These are phyloP conservation scores for Oryza coarctata DNA, from an alignment of 176 grass and related monocot genomes.

Conservation along the genomic window DNA sequence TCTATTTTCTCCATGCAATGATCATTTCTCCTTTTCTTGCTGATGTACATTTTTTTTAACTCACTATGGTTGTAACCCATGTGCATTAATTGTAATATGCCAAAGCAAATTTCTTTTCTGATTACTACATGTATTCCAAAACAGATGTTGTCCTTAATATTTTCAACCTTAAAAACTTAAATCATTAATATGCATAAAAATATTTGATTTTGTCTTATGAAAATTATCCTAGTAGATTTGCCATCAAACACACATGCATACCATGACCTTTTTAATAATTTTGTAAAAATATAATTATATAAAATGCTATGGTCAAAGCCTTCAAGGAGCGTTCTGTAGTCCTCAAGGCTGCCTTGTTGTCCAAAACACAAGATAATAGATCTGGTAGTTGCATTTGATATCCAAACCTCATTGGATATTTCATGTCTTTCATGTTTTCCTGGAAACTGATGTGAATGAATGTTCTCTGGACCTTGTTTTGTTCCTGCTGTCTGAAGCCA, in stretches of 20 bases:
- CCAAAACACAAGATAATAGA: neutral
- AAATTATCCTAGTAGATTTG: constrained; percentile 19
- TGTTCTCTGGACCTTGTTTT: no score
- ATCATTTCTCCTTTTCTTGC: neutral
- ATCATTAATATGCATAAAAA: neutral
- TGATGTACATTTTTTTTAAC: neutral
- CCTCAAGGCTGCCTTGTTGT: neutral
- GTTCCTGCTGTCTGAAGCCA: no score
- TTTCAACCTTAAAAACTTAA: neutral
- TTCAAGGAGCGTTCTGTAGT: neutral
- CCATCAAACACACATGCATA: neutral
- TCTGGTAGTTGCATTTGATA: neutral
- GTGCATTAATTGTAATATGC: constrained; percentile 20
- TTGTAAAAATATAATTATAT: neutral
- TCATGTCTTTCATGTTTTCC: constrained; percentile 29
- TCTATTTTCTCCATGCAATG: no score
- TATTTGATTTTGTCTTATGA: neutral
- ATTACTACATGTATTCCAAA: constrained; percentile 1
- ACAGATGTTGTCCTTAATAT: neutral
- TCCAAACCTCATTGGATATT: constrained; percentile 8
- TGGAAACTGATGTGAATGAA: no score
- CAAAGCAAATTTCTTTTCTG: constrained; percentile 6
- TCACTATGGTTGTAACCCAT: constrained; percentile 15
- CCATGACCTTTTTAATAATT: constrained; percentile 1
- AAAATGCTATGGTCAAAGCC: neutral